Evolutionary conservation across 768 basidiomycete genomes (phyloP).

Genomic region (Clavaria fumosa): DNA sequence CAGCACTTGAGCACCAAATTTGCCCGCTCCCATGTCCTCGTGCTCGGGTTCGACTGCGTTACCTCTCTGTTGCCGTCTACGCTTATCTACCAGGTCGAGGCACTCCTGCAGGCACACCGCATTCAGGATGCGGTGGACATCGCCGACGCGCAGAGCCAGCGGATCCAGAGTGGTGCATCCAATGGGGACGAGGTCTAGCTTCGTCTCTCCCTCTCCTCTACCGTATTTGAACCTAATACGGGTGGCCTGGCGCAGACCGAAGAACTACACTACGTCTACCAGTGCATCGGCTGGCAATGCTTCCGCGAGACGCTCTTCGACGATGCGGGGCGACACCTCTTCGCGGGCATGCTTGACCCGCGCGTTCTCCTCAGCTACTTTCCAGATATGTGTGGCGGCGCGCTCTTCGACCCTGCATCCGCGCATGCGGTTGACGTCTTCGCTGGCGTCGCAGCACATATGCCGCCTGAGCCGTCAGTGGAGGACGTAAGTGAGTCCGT

Average conservation of each 20-base stretch:
- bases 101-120: constrained; percentile 45
- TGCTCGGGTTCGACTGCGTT: constrained; percentile 44
- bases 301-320: constrained; percentile 70
- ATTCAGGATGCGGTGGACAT: constrained; percentile 50
- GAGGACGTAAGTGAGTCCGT: too few relatives aligned
- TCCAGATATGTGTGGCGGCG: constrained; percentile 56
- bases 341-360: constrained; percentile 72
- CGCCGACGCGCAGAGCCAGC: constrained; percentile 44
- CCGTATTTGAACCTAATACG: too few relatives aligned
- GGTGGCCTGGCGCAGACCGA: constrained; percentile 37
- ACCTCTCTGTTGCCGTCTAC: constrained; percentile 58
- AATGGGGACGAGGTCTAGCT: constrained; percentile 50
- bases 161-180: constrained; percentile 34
- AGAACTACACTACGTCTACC: constrained; percentile 65
- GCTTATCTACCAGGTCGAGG: constrained; percentile 56
- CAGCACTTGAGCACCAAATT: too few relatives aligned
- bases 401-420: constrained; percentile 36
- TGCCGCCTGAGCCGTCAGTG: constrained; percentile 53
- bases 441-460: constrained; percentile 55
- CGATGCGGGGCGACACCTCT: constrained; percentile 65
- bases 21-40: constrained; percentile 52
- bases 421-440: constrained; percentile 54
- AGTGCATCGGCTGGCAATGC: constrained; percentile 68
- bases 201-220: too few relatives aligned
- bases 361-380: constrained; percentile 70